These are phyloP conservation scores for Phylloporus arenicola DNA, from an alignment of 768 basidiomycete genomes.

Conservation along the genomic window DNA sequence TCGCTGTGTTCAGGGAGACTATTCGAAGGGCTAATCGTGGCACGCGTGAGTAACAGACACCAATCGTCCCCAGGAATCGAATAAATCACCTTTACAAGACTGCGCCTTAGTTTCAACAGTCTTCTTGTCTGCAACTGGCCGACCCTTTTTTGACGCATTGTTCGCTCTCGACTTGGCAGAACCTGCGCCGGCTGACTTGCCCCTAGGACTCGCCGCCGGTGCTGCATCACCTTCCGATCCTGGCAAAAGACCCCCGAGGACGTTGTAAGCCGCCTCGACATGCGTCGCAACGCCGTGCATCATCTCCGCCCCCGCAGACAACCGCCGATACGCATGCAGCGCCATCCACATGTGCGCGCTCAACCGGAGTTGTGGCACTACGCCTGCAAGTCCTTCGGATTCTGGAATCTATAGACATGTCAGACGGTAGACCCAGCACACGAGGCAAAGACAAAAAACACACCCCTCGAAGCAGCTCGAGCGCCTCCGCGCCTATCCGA, in stretches of 20 bases:
- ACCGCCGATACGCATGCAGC: slow-evolving; percentile 60
- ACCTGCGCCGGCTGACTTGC: slow-evolving; percentile 13
- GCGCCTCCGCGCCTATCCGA: slow-evolving; percentile 37
- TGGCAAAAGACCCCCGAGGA: slow-evolving; percentile 39
- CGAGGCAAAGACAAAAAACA: neutral
- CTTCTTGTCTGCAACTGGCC: slow-evolving; percentile 3
- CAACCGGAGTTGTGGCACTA: slow-evolving; percentile 46
- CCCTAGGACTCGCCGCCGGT: slow-evolving; percentile 7
- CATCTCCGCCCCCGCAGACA: slow-evolving; percentile 36
- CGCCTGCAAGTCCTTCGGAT: slow-evolving; percentile 26
- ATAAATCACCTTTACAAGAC: slow-evolving; percentile 34
- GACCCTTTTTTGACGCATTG: slow-evolving; percentile 37
- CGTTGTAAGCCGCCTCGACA: slow-evolving; percentile 46
- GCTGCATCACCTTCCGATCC: slow-evolving; percentile 18
- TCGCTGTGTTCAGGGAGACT: slow-evolving; percentile 17
- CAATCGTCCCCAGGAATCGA: neutral
- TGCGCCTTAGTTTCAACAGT: slow-evolving; percentile 37
- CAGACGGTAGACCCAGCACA: neutral
- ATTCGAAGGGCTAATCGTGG: slow-evolving; percentile 4
- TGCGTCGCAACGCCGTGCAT: slow-evolving; percentile 44
- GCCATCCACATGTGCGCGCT: slow-evolving; percentile 63
- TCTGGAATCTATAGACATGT: slow-evolving; percentile 22
- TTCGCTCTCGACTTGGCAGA: slow-evolving; percentile 7
- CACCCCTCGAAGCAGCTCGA: slow-evolving; percentile 45
- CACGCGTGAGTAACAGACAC: neutral